Conservation (phyloP, 2,329 filamentous ascomycete species). For the Alternaria arborescens region DNA sequence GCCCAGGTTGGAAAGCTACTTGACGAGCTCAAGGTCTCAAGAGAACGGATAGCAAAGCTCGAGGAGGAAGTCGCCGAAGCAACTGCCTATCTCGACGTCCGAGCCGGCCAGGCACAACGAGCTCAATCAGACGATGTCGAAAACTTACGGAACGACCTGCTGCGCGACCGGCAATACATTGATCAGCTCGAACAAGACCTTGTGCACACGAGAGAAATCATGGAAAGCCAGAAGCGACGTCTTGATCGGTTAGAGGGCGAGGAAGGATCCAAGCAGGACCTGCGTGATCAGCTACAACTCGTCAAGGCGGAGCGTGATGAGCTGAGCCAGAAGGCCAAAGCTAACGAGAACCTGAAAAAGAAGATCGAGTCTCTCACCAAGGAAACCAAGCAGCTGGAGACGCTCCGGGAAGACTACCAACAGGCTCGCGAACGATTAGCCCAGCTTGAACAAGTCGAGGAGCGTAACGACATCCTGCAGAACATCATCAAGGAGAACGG, state of each 20-base stretch:
- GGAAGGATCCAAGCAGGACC: conserved; percentile 56
- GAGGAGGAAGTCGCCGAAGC: conserved; percentile 60
- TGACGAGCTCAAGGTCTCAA: conserved; percentile 54
- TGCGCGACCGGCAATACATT: conserved; percentile 60
- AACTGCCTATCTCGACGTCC: conserved; percentile 55
- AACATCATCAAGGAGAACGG: conserved; percentile 62
- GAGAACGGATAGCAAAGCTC: conserved; percentile 54
- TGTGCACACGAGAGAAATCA: conserved; percentile 53
- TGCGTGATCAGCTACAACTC: conserved; percentile 61
- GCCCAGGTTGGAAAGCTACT: conserved; percentile 52
- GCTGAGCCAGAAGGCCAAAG: conserved; percentile 58
- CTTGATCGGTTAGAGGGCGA: conserved; percentile 55
- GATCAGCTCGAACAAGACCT: conserved; percentile 59
- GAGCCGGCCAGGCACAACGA: conserved; percentile 48
- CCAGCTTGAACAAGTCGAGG: conserved; percentile 56
- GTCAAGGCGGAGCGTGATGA: conserved; percentile 60
- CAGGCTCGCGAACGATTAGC: conserved; percentile 55
- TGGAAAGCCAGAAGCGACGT: conserved; percentile 58
- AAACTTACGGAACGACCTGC: conserved; percentile 55
- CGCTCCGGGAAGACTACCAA: conserved; percentile 57
- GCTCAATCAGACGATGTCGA: conserved; percentile 55
- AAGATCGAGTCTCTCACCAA: conserved; percentile 62
- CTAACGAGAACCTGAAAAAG: conserved; percentile 63
- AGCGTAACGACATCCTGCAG: conserved; percentile 55
- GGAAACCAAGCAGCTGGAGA: conserved; percentile 55